A percentile compares a stretch with the other conserved stretches of the same genome.
Conservation (phyloP, 2,329 filamentous ascomycete species). For the Talaromyces albobiverticillius region DNA sequence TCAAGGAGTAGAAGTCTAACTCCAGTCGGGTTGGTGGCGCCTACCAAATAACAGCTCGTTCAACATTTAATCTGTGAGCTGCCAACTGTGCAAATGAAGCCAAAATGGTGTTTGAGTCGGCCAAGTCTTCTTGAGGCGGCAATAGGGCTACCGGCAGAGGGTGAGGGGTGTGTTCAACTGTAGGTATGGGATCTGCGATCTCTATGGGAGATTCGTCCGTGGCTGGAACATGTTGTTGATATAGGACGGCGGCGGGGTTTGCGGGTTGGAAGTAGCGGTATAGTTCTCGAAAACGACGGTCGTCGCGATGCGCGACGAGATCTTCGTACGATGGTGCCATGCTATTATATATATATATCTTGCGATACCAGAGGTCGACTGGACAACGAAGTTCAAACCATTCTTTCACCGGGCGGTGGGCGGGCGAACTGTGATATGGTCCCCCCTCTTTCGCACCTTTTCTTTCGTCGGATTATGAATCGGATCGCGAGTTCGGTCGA, state of each 20-base stretch:
- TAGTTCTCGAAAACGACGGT: conserved; percentile 36
- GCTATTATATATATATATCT: background rate
- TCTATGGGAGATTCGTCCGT: conserved; percentile 10
- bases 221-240: conserved; percentile 18
- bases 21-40: background rate
- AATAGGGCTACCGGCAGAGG: conserved; percentile 16
- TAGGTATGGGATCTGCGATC: conserved; percentile 12
- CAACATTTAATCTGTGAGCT: conserved; percentile 32
- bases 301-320: conserved; percentile 23
- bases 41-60: conserved; percentile 39
- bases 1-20: background rate
- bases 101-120: conserved; percentile 32
- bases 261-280: conserved; percentile 40
- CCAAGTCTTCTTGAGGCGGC: conserved; percentile 23
- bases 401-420: conserved; percentile 3
- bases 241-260: conserved; percentile 21
- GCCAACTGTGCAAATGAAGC: conserved; percentile 36
- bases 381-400: background rate
- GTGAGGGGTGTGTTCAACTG: conserved; percentile 10
- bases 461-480: background rate
- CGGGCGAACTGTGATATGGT: background rate
- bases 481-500: background rate
- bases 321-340: conserved; percentile 5
- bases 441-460: background rate
- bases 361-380: background rate